A percentile compares a stretch with the other conserved stretches of the same genome.
Conservation (phyloP, 345 rosid genomes). For the Boechera divaricarpa region DNA sequence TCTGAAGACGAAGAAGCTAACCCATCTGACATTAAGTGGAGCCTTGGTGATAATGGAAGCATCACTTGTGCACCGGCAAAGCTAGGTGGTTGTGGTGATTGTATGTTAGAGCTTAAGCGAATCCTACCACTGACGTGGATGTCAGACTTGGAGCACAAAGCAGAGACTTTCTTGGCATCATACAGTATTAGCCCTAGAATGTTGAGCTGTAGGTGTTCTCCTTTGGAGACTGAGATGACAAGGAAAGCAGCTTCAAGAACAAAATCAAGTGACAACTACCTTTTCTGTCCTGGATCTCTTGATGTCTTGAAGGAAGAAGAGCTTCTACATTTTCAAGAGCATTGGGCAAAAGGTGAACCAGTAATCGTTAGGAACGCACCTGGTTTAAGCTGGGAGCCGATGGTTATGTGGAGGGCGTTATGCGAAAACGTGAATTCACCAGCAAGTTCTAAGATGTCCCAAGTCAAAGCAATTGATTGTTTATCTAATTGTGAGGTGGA, state of each 20-base stretch:
- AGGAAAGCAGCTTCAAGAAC: conserved; percentile 66
- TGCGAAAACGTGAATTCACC: conserved; percentile 55
- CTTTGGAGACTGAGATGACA: conserved; percentile 37
- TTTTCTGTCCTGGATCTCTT: conserved; percentile 60
- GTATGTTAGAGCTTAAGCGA: conserved; percentile 66
- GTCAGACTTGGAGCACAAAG: conserved; percentile 53
- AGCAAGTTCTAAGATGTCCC: conserved; percentile 56
- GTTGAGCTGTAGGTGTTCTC: conserved; percentile 32
- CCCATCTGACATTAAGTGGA: conserved; percentile 50
- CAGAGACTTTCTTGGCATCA: conserved; percentile 44
- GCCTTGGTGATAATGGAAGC: conserved; percentile 56
- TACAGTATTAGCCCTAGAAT: conserved; percentile 32
- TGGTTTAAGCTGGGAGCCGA: conserved; percentile 95
- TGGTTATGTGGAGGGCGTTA: conserved; percentile 95
- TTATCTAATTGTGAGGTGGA: conserved; percentile 79
- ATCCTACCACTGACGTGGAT: conserved; percentile 62
- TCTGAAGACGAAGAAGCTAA: conserved; percentile 41
- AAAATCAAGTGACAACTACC: conserved; percentile 60
- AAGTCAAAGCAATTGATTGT: conserved; percentile 82
- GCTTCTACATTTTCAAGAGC: conserved; percentile 62
- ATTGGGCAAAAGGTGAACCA: conserved; percentile 87
- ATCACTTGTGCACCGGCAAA: conserved; percentile 69
- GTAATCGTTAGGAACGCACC: conserved; percentile 65
- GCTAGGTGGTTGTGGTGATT: conserved; percentile 79
- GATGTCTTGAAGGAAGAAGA: conserved; percentile 50